Base-by-base conservation (phyloP, 2,329 filamentous ascomycete genomes). In the Aspergillus pseudotamarii region DNA sequence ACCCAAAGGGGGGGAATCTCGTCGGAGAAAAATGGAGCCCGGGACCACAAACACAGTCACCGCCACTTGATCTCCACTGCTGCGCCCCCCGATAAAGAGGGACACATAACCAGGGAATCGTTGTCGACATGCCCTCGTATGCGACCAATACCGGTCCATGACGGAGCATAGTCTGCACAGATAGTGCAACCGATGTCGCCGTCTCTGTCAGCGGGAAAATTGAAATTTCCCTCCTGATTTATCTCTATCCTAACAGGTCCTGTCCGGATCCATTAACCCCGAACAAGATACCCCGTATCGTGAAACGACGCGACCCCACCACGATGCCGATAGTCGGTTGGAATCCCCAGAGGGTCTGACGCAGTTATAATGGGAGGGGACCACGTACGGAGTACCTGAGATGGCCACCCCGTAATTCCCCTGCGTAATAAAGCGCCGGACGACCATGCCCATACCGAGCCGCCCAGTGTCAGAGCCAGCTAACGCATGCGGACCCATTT, bases 361-460 rank as follows among this genome's bases (percentile, higher is more conserved):
- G 9, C 48, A 10, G 6, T 30, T 69, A 14, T 2, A 9, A 19
- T 21, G 3, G 19, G n/a, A 54, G 30, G 32, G 6, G 30, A 54
- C 51, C 19, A 54, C n/a, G 6, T 21, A n/a, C n/a, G n/a, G n/a
- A n/a, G n/a, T n/a, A 36, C 21, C 5, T n/a, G 50, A 19, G 72
- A 11, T 67, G 46, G 8, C 59, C 61, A 43, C 57, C 38, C 19
- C 41, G 28, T 26, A 63, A 55, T 57, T 59, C 55, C 63, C 54
- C 62, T 46, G 23, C 48, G 41, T 75, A 69, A 59, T 78, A 57
- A 80, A 80, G 64, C 78, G 80, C 63, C 78, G 77, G 19, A 80
- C 80, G 38, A 81, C 79, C 45, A 77, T 76, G 57, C 80, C 77
- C 26, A 80, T 77, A 54, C 80, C 78, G n/a, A 81, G 67, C 23